Conservation (phyloP, 2,329 filamentous ascomycete species). For the Sclerotinia subarctica region DNA sequence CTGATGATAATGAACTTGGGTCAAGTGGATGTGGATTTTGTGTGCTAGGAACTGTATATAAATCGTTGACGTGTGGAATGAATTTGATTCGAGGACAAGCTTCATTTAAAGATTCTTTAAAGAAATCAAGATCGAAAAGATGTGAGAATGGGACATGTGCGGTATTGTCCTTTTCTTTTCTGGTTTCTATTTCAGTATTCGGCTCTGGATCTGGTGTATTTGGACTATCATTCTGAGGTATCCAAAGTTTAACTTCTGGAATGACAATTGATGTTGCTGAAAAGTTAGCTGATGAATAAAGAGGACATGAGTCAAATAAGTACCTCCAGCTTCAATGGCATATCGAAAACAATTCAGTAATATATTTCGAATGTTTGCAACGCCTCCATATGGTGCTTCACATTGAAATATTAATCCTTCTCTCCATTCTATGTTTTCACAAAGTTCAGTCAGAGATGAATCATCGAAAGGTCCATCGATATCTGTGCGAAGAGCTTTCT, state of each 20-base stretch:
- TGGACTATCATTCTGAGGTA: conserved; percentile 15
- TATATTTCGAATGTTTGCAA: conserved; percentile 43
- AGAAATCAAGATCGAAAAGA: conserved; percentile 32
- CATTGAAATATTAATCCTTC: conserved; percentile 42
- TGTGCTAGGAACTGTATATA: conserved; percentile 24
- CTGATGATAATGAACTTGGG: conserved; percentile 2
- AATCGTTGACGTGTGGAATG: conserved; percentile 25
- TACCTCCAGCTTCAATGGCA: conserved; percentile 41
- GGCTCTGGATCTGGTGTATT: conserved; percentile 1
- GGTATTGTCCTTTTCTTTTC: conserved; percentile 18
- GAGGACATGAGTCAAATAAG: not conserved
- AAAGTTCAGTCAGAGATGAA: conserved; percentile 27
- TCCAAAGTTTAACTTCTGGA: conserved; percentile 17
- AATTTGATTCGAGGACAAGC: conserved; percentile 28
- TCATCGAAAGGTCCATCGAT: conserved; percentile 31
- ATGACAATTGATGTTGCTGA: conserved; percentile 18
- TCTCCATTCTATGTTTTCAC: conserved; percentile 38
- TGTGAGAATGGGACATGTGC: conserved; percentile 27
- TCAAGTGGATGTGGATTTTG: conserved; percentile 13
- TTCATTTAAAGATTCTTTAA: conserved; percentile 24
- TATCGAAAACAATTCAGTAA: conserved; percentile 44
- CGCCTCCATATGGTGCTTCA: conserved; percentile 42
- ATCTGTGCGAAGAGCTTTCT: conserved; percentile 21
- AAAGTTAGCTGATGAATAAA: not conserved
- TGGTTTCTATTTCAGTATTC: conserved; percentile 3